These are phyloP conservation scores for Chlorophyllum brunneum DNA, from an alignment of 768 basidiomycete species.

Conservation along the genomic window DNA sequence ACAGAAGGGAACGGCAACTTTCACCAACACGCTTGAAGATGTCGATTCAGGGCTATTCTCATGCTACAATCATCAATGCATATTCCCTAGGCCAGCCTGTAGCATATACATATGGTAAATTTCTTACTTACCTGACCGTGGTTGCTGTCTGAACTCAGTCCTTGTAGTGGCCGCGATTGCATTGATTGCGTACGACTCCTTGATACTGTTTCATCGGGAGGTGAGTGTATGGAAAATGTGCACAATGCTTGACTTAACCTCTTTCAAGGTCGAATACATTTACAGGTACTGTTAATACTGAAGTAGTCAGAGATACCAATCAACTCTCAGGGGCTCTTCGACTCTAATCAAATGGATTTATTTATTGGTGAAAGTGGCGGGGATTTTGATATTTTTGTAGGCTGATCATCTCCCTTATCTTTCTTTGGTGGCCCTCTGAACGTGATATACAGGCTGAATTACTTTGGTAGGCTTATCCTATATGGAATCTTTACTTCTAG, in stretches of 20 bases:
- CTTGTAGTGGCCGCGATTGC: neutral
- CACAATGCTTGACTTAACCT: too few relatives aligned
- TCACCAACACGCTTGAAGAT: too few relatives aligned
- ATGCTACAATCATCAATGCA: neutral
- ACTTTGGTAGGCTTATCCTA: neutral
- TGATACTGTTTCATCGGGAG: conserved; percentile 1
- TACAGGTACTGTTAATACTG: neutral
- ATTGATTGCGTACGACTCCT: conserved; percentile 2
- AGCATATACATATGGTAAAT: neutral
- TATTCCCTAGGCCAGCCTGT: neutral
- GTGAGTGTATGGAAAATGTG: neutral
- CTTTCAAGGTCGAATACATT: neutral
- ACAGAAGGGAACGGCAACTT: too few relatives aligned
- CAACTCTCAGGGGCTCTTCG: neutral
- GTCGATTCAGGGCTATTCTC: neutral
- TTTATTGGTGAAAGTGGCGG: neutral
- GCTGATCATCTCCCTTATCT: neutral
- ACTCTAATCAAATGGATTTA: conserved; percentile 3
- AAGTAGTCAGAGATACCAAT: too few relatives aligned
- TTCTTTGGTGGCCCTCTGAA: neutral
- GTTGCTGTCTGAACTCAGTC: neutral
- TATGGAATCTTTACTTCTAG: neutral
- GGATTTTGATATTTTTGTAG: conserved; percentile 1
- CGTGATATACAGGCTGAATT: neutral
- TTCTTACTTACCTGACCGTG: neutral